phyloP scores from a whole-genome alignment of 768 basidiomycete species.

The Tylopilus rubrobrunneus region DNA sequence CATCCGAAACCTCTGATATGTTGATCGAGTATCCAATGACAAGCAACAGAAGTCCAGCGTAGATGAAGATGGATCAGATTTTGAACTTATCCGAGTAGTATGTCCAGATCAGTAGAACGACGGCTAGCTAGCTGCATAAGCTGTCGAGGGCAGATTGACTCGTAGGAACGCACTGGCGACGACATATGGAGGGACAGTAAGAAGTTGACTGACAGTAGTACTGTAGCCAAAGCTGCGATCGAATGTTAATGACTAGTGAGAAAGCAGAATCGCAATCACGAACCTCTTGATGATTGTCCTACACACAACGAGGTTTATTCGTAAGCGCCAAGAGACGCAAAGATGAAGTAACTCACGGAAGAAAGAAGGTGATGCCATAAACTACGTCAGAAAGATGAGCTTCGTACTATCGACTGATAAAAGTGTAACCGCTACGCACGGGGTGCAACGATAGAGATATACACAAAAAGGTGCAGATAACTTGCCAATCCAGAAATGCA shows the following conservation, averaged over 20 bases:
- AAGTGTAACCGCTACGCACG: slow-evolving; percentile 39
- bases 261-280: not conserved
- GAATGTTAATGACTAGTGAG: not conserved
- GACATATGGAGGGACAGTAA: slow-evolving; percentile 67
- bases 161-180: slow-evolving; percentile 49
- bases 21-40: slow-evolving; percentile 63
- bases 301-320: not conserved
- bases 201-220: slow-evolving; percentile 53
- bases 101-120: slow-evolving; percentile 48
- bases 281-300: slow-evolving; percentile 60
- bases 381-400: slow-evolving; percentile 37
- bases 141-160: not conserved
- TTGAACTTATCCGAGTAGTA: slow-evolving; percentile 54
- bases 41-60: slow-evolving; percentile 45
- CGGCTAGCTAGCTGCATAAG: slow-evolving; percentile 35
- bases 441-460: slow-evolving; percentile 53
- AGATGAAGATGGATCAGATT: slow-evolving; percentile 56
- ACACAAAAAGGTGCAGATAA: slow-evolving; percentile 9
- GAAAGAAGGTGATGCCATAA: slow-evolving; percentile 67
- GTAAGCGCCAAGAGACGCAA: not conserved
- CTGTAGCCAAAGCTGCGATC: slow-evolving; percentile 53
- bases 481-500: slow-evolving; percentile 63
- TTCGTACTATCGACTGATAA: not conserved
- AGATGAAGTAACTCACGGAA: slow-evolving; percentile 48
- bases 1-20: slow-evolving; percentile 47